Base-by-base conservation (phyloP, 768 basidiomycete species). In the Terana coerulea region DNA sequence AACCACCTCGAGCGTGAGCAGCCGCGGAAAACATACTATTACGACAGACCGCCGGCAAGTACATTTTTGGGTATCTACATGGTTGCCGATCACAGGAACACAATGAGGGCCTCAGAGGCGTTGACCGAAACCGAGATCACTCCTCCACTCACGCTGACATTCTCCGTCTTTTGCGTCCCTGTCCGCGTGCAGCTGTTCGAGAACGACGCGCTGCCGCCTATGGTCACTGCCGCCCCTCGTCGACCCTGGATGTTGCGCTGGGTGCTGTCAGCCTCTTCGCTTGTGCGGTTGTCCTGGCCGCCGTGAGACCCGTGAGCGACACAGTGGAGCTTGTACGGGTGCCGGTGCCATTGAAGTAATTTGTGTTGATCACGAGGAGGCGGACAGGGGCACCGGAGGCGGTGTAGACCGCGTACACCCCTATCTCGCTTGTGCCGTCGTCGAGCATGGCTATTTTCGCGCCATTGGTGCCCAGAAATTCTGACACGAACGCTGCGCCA, bases 101-200 rank as follows among this genome's bases (percentile, higher is more conserved):
- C 61, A 37, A 73, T 68, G 48, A 69, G 47, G n/a, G 68, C 70
- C 56, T 73, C 72, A 11, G 70, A 70, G 19, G 69, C 70, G 22
- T 55, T 56, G 43, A 73, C 61, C 4, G 59, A 43, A 14, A 72
- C 64, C 9, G 60, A 62, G 31, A 66, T 48, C 37, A 49, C 47
- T 3, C 60, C 60, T 15, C 54, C 63, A 25, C 33, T 47, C 12
- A 69, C 63, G 17, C 45, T 31, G 0, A 66, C 64, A 10, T 39
- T 52, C 55, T 71, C 71, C 17, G 56, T 55, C 1, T 33, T 45
- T 54, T 66, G 63, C 28, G 58, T 55, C 7, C 70, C 70, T 9
- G 47, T 53, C 31, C 40, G 45, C 22, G 49, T 41, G 37, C 71
- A 72, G 30, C 55, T 57, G 33, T 46, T 44, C 37, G 62, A 57